phyloP scores from a whole-genome alignment of 1,284 basidiomycete genomes.

The Lentinula novae-zelandiae region DNA sequence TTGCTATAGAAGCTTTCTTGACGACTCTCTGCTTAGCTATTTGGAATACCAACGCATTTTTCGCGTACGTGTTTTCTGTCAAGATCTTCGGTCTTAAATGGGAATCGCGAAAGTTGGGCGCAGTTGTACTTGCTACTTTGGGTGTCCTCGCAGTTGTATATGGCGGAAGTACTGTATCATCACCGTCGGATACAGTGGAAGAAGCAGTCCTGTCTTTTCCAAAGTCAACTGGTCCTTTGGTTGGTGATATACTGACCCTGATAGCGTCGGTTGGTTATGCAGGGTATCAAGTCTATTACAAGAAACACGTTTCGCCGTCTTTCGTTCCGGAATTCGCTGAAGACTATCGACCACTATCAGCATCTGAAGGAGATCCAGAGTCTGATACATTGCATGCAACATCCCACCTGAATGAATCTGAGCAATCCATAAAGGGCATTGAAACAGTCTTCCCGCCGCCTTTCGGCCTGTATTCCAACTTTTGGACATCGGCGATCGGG shows the following conservation, averaged over 20 bases:
- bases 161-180: constrained; percentile 48
- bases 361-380: constrained; percentile 25
- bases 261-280: constrained; percentile 66
- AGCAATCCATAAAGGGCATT: neutral
- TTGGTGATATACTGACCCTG: constrained; percentile 74
- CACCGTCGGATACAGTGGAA: constrained; percentile 2
- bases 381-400: neutral
- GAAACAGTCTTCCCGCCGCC: constrained; percentile 53
- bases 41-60: constrained; percentile 85
- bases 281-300: constrained; percentile 80
- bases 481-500: constrained; percentile 68
- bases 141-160: constrained; percentile 77
- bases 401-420: constrained; percentile 17
- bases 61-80: constrained; percentile 72
- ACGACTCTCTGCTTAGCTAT: constrained; percentile 63
- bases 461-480: constrained; percentile 76
- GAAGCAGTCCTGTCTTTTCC: constrained; percentile 15
- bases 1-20: constrained; percentile 19
- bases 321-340: constrained; percentile 47
- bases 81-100: constrained; percentile 56
- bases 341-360: constrained; percentile 35
- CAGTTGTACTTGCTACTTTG: constrained; percentile 71
- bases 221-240: constrained; percentile 49
- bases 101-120: constrained; percentile 58
- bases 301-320: constrained; percentile 67